These are phyloP conservation scores for Ligustrum vulgare DNA, from an alignment of 257 asterid genomes.

Conservation along the genomic window DNA sequence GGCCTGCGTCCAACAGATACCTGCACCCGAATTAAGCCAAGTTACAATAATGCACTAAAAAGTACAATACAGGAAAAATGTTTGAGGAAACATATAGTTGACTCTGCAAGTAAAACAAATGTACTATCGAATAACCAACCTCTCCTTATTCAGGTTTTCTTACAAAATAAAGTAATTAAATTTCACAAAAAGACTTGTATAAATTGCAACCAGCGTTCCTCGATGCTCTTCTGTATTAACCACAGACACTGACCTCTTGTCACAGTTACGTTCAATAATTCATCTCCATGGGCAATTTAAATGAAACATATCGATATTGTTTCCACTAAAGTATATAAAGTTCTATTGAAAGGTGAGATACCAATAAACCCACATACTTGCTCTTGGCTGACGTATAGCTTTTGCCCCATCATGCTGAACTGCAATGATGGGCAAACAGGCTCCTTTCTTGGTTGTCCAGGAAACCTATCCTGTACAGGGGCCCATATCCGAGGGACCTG, in stretches of 20 bases:
- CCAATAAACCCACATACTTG: constrained; percentile 47
- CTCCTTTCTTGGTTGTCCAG: constrained; percentile 79
- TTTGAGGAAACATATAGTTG: not conserved
- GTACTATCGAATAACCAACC: not conserved
- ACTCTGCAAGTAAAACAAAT: not conserved
- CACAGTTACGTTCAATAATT: not conserved
- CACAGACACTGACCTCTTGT: not conserved
- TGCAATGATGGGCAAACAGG: constrained; percentile 84
- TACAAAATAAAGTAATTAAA: too few relatives aligned
- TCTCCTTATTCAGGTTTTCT: not conserved
- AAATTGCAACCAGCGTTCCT: not conserved
- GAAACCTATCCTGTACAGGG: constrained; percentile 63
- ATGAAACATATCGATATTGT: not conserved
- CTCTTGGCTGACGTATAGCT: constrained; percentile 77
- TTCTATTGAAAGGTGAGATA: not conserved
- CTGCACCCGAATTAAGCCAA: constrained; percentile 34
- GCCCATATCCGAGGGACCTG: constrained; percentile 85
- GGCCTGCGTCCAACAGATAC: constrained; percentile 84
- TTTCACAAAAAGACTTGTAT: not conserved
- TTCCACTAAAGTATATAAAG: not conserved
- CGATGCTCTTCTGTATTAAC: not conserved
- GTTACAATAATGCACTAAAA: constrained; percentile 1
- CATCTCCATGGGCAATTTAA: not conserved
- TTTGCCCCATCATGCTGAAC: constrained; percentile 93
- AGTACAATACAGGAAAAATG: not conserved